phyloP scores from a whole-genome alignment of 192 early-diverging fungal genomes.

The Irineochytrium annulatum region DNA sequence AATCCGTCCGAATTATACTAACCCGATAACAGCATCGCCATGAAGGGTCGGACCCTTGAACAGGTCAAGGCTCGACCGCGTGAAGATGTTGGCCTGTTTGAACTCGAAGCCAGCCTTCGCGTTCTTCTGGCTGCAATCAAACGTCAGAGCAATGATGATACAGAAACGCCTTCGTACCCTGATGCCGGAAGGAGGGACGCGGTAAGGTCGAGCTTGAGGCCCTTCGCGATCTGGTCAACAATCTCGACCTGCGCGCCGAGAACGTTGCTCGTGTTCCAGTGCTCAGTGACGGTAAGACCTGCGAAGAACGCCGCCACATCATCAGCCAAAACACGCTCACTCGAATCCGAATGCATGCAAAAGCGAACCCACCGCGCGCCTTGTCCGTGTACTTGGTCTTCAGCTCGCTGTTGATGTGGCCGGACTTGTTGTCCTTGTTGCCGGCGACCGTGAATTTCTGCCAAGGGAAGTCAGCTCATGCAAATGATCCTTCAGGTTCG shows the following conservation, averaged over 20 bases:
- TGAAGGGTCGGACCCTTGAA: slow-evolving; percentile 91
- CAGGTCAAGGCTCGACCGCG: slow-evolving; percentile 83
- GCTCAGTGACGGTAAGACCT: slow-evolving; percentile 88
- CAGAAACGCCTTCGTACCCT: slow-evolving; percentile 47
- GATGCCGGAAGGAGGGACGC: slow-evolving; percentile 80
- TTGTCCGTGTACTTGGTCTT: slow-evolving; percentile 98
- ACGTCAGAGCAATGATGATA: background rate
- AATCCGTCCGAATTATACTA: too few relatives aligned
- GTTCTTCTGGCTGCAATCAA: slow-evolving; percentile 58
- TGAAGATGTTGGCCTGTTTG: slow-evolving; percentile 94
- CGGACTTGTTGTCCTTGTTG: slow-evolving; percentile 90
- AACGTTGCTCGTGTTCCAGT: slow-evolving; percentile 94
- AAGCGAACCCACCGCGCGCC: slow-evolving; percentile 61
- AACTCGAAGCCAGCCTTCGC: slow-evolving; percentile 83
- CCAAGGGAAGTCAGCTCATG: background rate
- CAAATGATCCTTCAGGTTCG: slow-evolving; percentile 1
- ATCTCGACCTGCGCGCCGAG: slow-evolving; percentile 90
- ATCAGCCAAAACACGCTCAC: background rate
- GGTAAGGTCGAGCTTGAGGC: slow-evolving; percentile 89
- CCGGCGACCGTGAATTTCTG: slow-evolving; percentile 96
- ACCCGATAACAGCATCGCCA: slow-evolving; percentile 81
- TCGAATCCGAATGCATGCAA: background rate
- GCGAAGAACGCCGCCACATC: background rate
- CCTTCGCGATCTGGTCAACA: slow-evolving; percentile 89
- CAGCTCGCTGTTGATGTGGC: slow-evolving; percentile 89